Base-by-base conservation (phyloP, 2,329 filamentous ascomycete species). In the Aspergillus aculeatinus region DNA sequence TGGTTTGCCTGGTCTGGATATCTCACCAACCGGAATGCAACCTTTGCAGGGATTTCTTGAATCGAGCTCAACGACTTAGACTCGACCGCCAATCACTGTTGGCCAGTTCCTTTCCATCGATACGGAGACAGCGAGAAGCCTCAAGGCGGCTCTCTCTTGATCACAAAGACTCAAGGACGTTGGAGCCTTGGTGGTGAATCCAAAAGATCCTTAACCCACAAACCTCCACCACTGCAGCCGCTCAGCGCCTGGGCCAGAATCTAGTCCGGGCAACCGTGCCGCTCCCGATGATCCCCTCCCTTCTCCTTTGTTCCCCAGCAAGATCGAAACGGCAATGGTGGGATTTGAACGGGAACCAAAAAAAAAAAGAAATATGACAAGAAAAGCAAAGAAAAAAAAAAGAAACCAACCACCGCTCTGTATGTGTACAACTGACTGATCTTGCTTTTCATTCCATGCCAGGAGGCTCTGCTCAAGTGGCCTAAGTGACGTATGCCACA, bases 241-340 rank as follows among this genome's bases (percentile, higher is more conserved):
- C 12, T 25, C 27, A 55, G 33, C 42, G 53, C 53, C 53, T 33
- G 42, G 53, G 53, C 53, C 53, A 48, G 53, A 55, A 21, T 47
- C 53, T n/a, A 48, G 42, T 29, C 53, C 53, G 42, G 47, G 42
- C 53, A 31, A 55, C 52, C 39, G 29, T 29, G 25, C 52, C 52
- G 52, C 52, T 55, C 47, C 39, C 52, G 47, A 48, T 35, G 33
- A 35, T 35, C 33, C 52, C 52, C 39, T 42, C 14, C 39, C 33
- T 35, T 16, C 33, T 35, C 14, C 33, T 27, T 27, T 27, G 27
- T 27, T 10, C 33, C 33, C 39, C 14, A 42, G 39, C 14, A 14
- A 42, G 16, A n/a, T 42, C 39, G 39, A 42, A 27, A 42, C 39
- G 39, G 39, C 16, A 42, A 42, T n/a, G 39, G 39, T 5, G 39